Evolutionary conservation across 257 asterid genomes (phyloP), one percentile per base, ranked within the genome.

Genomic region (Mentha longifolia): DNA sequence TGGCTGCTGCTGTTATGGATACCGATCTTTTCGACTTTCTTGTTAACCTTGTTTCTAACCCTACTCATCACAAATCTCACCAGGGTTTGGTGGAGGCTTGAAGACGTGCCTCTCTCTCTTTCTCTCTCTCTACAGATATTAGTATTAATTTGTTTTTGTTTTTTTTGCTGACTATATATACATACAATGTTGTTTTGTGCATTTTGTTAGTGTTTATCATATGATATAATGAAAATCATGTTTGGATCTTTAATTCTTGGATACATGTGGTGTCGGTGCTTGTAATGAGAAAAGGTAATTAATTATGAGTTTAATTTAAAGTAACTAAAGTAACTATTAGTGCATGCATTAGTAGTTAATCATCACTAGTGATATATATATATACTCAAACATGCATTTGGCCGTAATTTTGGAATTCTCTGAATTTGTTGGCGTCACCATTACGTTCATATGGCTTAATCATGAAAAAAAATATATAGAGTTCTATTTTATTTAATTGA

Each of bases 1-100:
- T 91, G 17, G 91, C 84, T 11, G 85, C 93, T 19, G 97, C 97
- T 49, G 87, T 91, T 14, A 68, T 83, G 6, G 77, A 81, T 0
- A 91, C 96, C 2, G 97, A 91, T 74, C 31, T 89, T 59, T 89
- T 91, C 72, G 97, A 91, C 73, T 91, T 91, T 64, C 92, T 91
- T 58, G 77, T 84, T 42, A 73, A 42, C 59, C 78, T 91, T 16
- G 87, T 91, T 47, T 42, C 63, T 58, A 57, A 57, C 58, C 58
- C 57, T 51, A 51, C 5, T 42, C 1, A 9, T 28, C 3, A 28
- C 31, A 28, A 10, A 3, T 11, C 47, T 42, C 12, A 42, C 14
- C 7, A 58, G 41, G 42, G 20, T 58, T 58, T 30, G 9, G 25
- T 51, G 58, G 58, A 51, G 6, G 13, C 60, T 54, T 54, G 35